Evolutionary conservation across 352 stramenopile genomes (phyloP), one percentile per base, ranked within the genome.

Genomic region (Pythium folliculosum): DNA sequence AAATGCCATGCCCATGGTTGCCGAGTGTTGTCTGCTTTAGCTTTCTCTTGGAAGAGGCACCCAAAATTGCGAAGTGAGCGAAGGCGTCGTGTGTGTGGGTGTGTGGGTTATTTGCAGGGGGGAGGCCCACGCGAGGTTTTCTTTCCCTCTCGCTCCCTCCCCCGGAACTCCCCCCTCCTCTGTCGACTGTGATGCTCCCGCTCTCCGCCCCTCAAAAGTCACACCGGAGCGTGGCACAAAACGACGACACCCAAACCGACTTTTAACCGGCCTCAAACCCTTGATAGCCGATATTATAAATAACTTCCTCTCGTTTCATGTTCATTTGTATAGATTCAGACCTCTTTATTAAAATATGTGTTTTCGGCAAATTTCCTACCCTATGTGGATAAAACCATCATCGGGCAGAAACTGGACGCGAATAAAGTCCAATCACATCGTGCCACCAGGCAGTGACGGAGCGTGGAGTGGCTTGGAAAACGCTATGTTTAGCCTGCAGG

Each of bases 1-100:
- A 80, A 99, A 98, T 58, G 98, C 83, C 72, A 99, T 98, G 59
- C 97, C 97, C 97, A 99, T 99, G 77, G 73, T 91, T 88, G 69
- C 78, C 76, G 48, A 27, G 57, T 65, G 57, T 56, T 49, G 51
- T 62, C 12, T 50, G 50, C 51, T 59, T 60, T 62, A 43, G 53
- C 53, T 65, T 49, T 63, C 54, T 73, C 44, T 64, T 67, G 53
- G 58, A 67, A 65, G 65, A 61, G 55, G 48, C 59, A 67, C 59
- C 58, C 59, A 60, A 67, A 67, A 67, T 72, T 72, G 66, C 66
- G 60, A 72, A 72, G 66, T 72, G 66, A 72, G 54, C 19, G 37
- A 47, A 51, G 40, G 10, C 43, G 22, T 14, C 50, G n/a, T 60
- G 23, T 59, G 23, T 59, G 38, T 60, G 59, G 12, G 53, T 54